Conservation (phyloP, 495 filamentous ascomycete genomes). For the Oleoguttula mirabilis region DNA sequence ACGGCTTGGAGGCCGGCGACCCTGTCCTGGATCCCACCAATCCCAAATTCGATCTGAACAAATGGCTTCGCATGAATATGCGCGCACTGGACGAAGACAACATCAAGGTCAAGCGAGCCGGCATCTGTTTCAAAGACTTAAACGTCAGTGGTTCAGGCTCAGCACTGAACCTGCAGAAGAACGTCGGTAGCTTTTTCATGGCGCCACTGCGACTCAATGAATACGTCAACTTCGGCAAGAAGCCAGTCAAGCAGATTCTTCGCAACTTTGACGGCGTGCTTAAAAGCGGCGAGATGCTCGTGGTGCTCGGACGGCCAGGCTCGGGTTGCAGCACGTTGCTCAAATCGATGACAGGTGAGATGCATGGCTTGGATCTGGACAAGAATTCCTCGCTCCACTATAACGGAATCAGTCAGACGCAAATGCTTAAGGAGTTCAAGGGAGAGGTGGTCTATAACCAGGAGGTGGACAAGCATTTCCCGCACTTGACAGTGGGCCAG, state of each 20-base stretch:
- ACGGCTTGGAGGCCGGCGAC: constrained; percentile 10
- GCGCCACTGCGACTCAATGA: constrained; percentile 39
- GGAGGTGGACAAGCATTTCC: constrained; percentile 66
- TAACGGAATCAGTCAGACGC: constrained; percentile 40
- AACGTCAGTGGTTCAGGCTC: constrained; percentile 43
- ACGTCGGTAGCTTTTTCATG: constrained; percentile 38
- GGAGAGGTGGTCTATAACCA: constrained; percentile 44
- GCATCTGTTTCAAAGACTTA: constrained; percentile 41
- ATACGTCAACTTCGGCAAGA: constrained; percentile 27
- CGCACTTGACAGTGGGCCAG: constrained; percentile 27
- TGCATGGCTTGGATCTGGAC: constrained; percentile 22
- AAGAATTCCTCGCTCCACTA: constrained; percentile 27
- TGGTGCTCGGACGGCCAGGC: constrained; percentile 49
- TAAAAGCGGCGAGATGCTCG: constrained; percentile 20
- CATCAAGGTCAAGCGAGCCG: constrained; percentile 28
- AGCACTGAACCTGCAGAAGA: constrained; percentile 45
- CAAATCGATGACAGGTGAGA: constrained; percentile 31
- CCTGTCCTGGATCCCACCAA: constrained; percentile 11
- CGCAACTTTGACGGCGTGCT: constrained; percentile 20
- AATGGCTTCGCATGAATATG: constrained; percentile 19
- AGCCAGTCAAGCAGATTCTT: constrained; percentile 15
- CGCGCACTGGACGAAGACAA: constrained; percentile 35
- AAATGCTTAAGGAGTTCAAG: constrained; percentile 52
- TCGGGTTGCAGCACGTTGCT: constrained; percentile 62
- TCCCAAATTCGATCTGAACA: constrained; percentile 17